Conservation (phyloP, 2,329 filamentous ascomycete genomes). For the Diaporthe capsici region DNA sequence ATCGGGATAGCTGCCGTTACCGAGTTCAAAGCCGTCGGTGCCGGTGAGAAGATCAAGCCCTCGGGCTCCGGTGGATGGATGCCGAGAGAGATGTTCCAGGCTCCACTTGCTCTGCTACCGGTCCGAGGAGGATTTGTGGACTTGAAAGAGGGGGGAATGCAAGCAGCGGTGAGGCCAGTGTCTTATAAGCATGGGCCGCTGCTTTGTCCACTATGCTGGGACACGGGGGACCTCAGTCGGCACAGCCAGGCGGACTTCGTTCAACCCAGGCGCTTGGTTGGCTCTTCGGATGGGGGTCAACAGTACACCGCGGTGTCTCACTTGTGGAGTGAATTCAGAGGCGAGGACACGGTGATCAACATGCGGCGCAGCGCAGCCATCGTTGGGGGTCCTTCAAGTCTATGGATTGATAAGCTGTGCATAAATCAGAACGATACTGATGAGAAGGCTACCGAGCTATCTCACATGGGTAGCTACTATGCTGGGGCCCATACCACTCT, state of each 20-base stretch:
- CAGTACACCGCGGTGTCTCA: background rate
- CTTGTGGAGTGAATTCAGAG: background rate
- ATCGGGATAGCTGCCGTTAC: conserved; percentile 2
- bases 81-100: background rate
- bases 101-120: background rate
- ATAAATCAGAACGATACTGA: background rate
- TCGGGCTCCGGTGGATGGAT: background rate
- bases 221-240: background rate
- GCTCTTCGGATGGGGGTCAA: background rate
- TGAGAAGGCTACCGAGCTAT: background rate
- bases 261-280: conserved; percentile 6
- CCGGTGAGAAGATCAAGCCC: background rate
- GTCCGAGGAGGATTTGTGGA: background rate
- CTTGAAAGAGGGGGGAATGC: background rate
- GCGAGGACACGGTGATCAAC: background rate
- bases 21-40: background rate
- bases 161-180: background rate
- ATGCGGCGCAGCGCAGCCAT: background rate
- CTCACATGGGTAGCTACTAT: conserved; percentile 13
- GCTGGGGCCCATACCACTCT: conserved; percentile 1
- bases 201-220: conserved; percentile 8
- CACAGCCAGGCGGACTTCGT: background rate
- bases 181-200: background rate
- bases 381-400: background rate
- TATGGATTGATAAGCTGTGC: conserved; percentile 14